Evolutionary conservation across 2,329 filamentous ascomycete genomes (phyloP).

Genomic region (Botrytis byssoidea): DNA sequence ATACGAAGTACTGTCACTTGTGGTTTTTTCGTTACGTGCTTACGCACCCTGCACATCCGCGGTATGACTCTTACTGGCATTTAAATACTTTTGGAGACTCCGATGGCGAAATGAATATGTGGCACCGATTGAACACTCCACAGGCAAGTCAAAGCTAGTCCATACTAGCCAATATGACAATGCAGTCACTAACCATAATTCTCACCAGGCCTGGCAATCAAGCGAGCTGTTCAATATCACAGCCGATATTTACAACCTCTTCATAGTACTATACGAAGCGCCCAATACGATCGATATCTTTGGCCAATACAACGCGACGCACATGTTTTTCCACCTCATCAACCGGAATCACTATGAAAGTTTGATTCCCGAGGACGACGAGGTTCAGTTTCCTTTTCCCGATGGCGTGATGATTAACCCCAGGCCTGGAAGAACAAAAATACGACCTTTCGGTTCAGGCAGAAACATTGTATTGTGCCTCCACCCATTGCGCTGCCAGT

Average conservation of each 20-base stretch:
- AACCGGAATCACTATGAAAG: background rate
- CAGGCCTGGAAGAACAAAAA: background rate
- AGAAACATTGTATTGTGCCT: background rate
- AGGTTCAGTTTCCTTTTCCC: conserved; percentile 5
- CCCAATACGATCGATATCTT: background rate
- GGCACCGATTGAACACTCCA: background rate
- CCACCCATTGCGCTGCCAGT: background rate
- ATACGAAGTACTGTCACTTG: background rate
- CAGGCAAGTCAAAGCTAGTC: background rate
- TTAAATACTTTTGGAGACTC: background rate
- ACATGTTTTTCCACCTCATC: background rate
- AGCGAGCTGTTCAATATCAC: background rate
- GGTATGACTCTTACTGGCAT: background rate
- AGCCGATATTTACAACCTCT: conserved; percentile 10
- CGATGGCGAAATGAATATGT: background rate
- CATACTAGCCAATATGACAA: too few species aligned
- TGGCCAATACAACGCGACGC: conserved; percentile 10
- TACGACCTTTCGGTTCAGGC: background rate
- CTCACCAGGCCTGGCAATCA: conserved; percentile 4
- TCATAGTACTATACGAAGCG: background rate
- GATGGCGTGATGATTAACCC: background rate
- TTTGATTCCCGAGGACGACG: background rate
- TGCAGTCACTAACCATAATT: background rate
- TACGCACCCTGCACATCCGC: background rate
- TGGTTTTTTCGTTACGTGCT: conserved; percentile 8